Base-by-base conservation (phyloP, 148 eudicot genomes). In the Silene latifolia region DNA sequence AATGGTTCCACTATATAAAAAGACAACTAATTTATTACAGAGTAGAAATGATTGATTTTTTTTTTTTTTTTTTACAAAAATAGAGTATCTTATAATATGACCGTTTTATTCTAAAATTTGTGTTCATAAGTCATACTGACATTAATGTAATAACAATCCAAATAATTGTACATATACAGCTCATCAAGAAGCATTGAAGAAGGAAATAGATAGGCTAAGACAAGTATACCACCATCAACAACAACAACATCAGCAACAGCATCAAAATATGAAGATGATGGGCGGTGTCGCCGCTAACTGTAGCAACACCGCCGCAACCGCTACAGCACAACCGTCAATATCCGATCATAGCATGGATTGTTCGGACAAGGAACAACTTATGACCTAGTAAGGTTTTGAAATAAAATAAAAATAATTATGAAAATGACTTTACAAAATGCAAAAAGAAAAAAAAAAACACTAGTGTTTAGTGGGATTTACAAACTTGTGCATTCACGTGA, bases 121-220 rank as follows among this genome's bases (percentile, higher is more conserved):
- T 32, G 35, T 32, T 32, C 3, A 32, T 32, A 0, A 32, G 4
- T 32, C 3, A 27, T 60, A 21, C 13, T 27, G 3, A 39, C 44
- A 39, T 25, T 54, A 42, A 67, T 24, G 19, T 42, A 24, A 69
- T 47, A 20, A 69, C 27, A 17, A n/a, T 44, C 12, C 12, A 12
- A 35, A n/a, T 65, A 68, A 12, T 48, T 51, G 56, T 51, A 13
- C 56, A 11, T 24, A 19, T 23, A 68, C 85, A 93, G 98, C 98
- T 24, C 97, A 93, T 77, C 93, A 91, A 88, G 97, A 91, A 75
- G 97, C 98, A 76, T 75, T 93, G 78, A 89, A 85, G 90, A 88
- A 86, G 71, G 98, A 93, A 78, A 91, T 91, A 65, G 98, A 91
- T 84, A 87, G 98, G 42, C 74, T 93, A 69, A 85, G 93, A 56